Conservation (phyloP, 257 asterid species). For the Solanum pimpinellifolium region DNA sequence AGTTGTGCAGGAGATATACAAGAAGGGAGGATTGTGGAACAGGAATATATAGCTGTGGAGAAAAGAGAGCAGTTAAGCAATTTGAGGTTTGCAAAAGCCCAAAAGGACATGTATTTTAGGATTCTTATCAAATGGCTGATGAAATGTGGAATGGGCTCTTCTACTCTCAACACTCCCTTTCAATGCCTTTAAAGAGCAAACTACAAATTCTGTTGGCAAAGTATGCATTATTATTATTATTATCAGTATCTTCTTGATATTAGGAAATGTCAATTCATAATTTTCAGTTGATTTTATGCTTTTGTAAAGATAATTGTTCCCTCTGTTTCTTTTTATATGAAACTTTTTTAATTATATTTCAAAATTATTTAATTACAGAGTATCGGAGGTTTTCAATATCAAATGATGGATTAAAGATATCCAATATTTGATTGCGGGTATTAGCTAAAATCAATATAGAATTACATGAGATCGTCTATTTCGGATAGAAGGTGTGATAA, state of each 20-base stretch:
- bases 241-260: not conserved
- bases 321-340: not conserved
- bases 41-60: conserved; percentile 22
- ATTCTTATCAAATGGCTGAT: conserved; percentile 18
- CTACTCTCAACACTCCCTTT: not conserved
- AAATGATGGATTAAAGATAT: no score
- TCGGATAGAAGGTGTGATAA: no score
- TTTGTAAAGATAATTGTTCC: not conserved
- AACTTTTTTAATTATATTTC: not conserved
- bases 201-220: not conserved
- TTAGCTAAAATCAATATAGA: no score
- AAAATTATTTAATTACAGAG: not conserved
- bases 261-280: not conserved
- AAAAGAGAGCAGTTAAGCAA: conserved; percentile 9
- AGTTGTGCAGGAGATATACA: conserved; percentile 27
- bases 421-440: no score
- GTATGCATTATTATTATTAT: not conserved
- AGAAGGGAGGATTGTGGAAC: conserved; percentile 39
- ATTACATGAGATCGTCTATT: no score
- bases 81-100: conserved; percentile 21
- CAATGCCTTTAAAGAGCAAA: not conserved
- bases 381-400: not conserved
- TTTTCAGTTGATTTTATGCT: not conserved
- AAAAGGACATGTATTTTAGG: conserved; percentile 15
- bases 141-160: conserved; percentile 19